A percentile compares a stretch with the other conserved stretches of the same genome.
These are phyloP conservation scores for Eucalyptus erythrocorys DNA, from an alignment of 345 rosid genomes.

Conservation along the genomic window DNA sequence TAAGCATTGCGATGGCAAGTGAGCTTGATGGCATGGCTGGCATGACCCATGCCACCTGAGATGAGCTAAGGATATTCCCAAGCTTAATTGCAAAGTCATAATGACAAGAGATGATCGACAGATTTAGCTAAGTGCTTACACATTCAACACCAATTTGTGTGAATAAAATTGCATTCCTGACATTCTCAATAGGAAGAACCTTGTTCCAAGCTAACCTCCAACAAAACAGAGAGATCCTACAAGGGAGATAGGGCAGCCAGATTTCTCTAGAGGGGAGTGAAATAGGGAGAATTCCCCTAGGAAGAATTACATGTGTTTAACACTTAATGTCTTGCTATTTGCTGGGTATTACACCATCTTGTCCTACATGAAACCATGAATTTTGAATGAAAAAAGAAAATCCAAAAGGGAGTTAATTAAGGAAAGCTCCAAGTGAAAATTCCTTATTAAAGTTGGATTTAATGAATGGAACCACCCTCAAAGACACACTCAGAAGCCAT, in stretches of 20 bases:
- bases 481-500: background rate
- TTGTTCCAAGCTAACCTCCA: background rate
- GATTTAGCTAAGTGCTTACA: background rate
- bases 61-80: background rate
- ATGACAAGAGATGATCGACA: background rate
- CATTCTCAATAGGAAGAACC: background rate
- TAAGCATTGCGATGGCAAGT: background rate
- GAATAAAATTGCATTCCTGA: background rate
- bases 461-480: background rate
- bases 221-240: background rate
- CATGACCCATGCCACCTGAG: background rate
- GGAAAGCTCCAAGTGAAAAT: background rate
- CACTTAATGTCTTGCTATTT: background rate
- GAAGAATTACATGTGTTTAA: background rate
- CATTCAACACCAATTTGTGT: background rate
- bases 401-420: background rate
- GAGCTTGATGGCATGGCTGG: background rate
- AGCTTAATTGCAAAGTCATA: background rate
- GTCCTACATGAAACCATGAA: background rate
- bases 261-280: background rate
- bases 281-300: background rate
- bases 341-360: background rate
- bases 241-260: background rate
- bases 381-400: background rate
- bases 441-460: background rate